A percentile compares a stretch with the other conserved stretches of the same genome.
phyloP scores from a whole-genome alignment of 805 yeast genomes.

The Cyberlindnera saturnus region DNA sequence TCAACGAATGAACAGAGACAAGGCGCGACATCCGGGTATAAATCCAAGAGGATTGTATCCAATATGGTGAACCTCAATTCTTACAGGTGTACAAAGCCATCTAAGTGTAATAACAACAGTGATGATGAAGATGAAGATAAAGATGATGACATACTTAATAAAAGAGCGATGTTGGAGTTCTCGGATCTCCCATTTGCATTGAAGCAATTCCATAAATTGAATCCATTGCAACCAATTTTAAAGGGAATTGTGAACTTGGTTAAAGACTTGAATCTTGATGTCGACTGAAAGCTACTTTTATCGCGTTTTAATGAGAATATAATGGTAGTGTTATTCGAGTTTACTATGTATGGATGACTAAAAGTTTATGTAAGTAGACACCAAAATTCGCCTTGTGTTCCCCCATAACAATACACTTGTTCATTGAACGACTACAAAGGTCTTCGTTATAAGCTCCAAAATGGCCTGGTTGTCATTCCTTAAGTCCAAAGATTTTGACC shows the following conservation, averaged over 20 bases:
- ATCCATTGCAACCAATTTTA: constrained; percentile 3
- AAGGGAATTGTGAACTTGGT: not conserved
- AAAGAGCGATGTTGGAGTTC: constrained; percentile 3
- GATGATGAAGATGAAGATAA: constrained; percentile 5
- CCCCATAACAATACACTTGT: too few species aligned
- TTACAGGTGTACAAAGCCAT: constrained; percentile 2
- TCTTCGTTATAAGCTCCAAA: not conserved
- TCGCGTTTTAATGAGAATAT: not conserved
- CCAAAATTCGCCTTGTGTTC: too few species aligned
- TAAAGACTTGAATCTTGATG: constrained; percentile 2
- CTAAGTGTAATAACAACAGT: constrained; percentile 3
- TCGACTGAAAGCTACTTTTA: not conserved
- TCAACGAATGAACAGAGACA: constrained; percentile 6
- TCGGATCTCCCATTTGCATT: constrained; percentile 1
- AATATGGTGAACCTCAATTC: constrained; percentile 12
- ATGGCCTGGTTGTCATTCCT: constrained; percentile 22
- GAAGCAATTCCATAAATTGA: not conserved
- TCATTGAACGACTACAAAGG: too few species aligned
- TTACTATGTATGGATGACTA: too few species aligned
- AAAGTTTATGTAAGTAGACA: too few species aligned
- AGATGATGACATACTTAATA: constrained; percentile 1
- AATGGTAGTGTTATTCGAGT: too few species aligned
- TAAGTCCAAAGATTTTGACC: constrained; percentile 32
- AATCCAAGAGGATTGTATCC: constrained; percentile 10
- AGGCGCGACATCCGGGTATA: not conserved